Evolutionary conservation across 2,329 filamentous ascomycete species (phyloP).

Genomic region (Calonectria henricotiae): DNA sequence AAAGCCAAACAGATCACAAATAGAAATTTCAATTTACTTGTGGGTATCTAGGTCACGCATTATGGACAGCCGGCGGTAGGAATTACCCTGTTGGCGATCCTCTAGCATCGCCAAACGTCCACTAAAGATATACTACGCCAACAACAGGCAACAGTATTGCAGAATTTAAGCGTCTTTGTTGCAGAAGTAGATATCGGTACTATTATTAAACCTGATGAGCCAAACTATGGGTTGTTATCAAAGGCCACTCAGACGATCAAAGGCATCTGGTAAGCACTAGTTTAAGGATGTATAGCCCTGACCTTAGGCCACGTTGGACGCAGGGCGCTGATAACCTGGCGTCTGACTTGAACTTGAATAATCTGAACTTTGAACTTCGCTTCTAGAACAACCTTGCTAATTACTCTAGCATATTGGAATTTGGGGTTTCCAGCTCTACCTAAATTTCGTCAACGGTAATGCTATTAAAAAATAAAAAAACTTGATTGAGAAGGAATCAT

Average conservation of each 20-base stretch:
- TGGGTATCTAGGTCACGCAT: conserved; percentile 29
- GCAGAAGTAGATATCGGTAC: conserved; percentile 36
- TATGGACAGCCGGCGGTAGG: conserved; percentile 40
- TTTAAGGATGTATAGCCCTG: not conserved
- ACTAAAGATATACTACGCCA: not conserved
- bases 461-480: too few species aligned
- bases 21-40: too few species aligned
- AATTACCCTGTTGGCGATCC: conserved; percentile 23
- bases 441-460: not conserved
- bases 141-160: conserved; percentile 27
- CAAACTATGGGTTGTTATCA: conserved; percentile 37
- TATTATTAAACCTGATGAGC: conserved; percentile 27
- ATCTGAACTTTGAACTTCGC: not conserved
- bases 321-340: not conserved
- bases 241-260: conserved; percentile 35
- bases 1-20: not conserved
- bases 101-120: conserved; percentile 8
- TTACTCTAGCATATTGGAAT: not conserved
- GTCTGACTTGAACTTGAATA: not conserved
- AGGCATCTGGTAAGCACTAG: not conserved
- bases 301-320: not conserved
- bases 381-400: conserved; percentile 1
- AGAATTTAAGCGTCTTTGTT: conserved; percentile 36
- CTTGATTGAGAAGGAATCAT: too few species aligned
- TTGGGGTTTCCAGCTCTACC: not conserved